A percentile compares a stretch with the other conserved stretches of the same genome.
These are phyloP conservation scores for Syzygium syzygioides DNA, from an alignment of 441 rosid genomes.

Conservation along the genomic window DNA sequence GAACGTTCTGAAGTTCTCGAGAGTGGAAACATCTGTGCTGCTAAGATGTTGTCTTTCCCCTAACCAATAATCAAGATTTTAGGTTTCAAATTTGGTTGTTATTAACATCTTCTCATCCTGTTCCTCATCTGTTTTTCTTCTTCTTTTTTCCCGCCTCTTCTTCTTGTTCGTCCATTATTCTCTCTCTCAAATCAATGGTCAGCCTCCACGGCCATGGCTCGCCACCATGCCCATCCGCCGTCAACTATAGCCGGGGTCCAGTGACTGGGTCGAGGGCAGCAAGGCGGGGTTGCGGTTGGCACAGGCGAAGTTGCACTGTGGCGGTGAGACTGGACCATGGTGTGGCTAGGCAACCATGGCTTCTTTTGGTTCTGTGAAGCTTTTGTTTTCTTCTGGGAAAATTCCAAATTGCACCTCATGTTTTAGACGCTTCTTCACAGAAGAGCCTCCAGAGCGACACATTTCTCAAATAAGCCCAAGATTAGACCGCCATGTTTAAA, in stretches of 20 bases:
- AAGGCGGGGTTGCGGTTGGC: rapidly evolving
- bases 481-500: too few species aligned
- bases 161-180: not conserved
- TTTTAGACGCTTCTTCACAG: too few species aligned
- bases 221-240: not conserved
- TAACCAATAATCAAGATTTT: not conserved
- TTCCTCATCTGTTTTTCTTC: not conserved
- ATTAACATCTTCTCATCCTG: not conserved
- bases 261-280: not conserved
- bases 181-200: not conserved
- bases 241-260: not conserved
- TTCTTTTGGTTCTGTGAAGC: not conserved
- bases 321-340: not conserved
- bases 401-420: too few species aligned
- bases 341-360: not conserved
- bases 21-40: not conserved
- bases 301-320: not conserved
- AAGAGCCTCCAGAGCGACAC: too few species aligned
- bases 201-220: not conserved
- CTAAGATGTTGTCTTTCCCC: not conserved
- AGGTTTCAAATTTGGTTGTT: not conserved
- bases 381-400: too few species aligned
- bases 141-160: not conserved
- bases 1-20: not conserved
- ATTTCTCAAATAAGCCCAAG: too few species aligned